Conservation (phyloP, 2,329 filamentous ascomycete genomes). For the Penicillium sp. region DNA sequence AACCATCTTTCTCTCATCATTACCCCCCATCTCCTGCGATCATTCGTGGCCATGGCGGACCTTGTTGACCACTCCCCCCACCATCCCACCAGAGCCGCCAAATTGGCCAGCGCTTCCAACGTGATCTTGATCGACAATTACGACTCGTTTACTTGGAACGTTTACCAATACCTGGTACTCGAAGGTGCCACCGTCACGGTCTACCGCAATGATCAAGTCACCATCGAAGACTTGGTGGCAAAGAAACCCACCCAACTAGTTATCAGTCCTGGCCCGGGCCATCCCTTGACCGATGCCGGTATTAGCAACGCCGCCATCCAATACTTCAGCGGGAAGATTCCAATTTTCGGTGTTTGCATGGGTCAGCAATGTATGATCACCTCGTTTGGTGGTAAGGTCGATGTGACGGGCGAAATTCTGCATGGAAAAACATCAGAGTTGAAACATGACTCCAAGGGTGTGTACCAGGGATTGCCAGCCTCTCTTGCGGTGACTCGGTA, state of each 20-base stretch:
- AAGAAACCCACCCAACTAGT: conserved; percentile 90
- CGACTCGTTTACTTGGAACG: conserved; percentile 99
- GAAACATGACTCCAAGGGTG: conserved; percentile 84
- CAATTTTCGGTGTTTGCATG: conserved; percentile 97
- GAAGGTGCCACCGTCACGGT: conserved; percentile 90
- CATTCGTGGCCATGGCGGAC: conserved; percentile 36
- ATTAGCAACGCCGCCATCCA: conserved; percentile 88
- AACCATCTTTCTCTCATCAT: not conserved
- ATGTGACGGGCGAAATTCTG: conserved; percentile 89
- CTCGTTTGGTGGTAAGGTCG: conserved; percentile 85
- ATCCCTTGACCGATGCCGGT: conserved; percentile 85
- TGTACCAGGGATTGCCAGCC: conserved; percentile 77
- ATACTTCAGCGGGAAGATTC: conserved; percentile 90
- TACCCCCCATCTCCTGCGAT: not conserved
- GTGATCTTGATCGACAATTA: conserved; percentile 97
- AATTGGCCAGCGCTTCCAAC: conserved; percentile 77
- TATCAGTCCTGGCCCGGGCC: conserved; percentile 89
- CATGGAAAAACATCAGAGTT: conserved; percentile 95
- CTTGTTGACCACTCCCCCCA: conserved; percentile 76
- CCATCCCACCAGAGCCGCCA: conserved; percentile 69
- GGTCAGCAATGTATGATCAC: conserved; percentile 98
- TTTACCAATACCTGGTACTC: conserved; percentile 96
- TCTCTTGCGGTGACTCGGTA: conserved; percentile 87
- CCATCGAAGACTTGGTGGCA: conserved; percentile 74
- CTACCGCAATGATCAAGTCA: conserved; percentile 86